phyloP scores from a whole-genome alignment of 805 yeast species.

The Ogataea salicorniae region DNA sequence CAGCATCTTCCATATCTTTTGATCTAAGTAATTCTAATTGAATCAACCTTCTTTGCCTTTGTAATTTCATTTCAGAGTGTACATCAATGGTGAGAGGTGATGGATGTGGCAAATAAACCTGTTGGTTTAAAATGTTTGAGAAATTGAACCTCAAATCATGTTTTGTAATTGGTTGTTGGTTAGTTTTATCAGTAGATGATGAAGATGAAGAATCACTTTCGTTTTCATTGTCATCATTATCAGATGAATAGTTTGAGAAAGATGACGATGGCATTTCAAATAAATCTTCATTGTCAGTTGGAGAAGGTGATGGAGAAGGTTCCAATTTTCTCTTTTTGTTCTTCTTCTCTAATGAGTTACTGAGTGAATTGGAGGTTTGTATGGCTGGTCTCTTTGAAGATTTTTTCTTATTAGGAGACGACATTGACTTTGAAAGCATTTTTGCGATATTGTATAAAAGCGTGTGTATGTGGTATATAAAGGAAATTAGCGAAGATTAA shows the following conservation, averaged over 20 bases:
- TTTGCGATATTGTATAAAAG: not conserved
- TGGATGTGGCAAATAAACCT: constrained; percentile 21
- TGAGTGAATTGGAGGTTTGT: no score
- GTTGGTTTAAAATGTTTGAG: constrained; percentile 23
- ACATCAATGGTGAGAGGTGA: constrained; percentile 21
- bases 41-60: constrained; percentile 26
- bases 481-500: no score
- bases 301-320: not conserved
- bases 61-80: constrained; percentile 27
- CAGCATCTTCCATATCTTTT: constrained; percentile 11
- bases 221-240: constrained; percentile 4
- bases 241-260: not conserved
- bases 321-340: constrained; percentile 4
- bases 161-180: constrained; percentile 11
- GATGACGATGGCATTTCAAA: not conserved
- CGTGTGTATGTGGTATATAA: not conserved
- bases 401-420: not conserved
- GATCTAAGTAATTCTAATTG: constrained; percentile 22
- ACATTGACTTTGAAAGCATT: not conserved
- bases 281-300: not conserved
- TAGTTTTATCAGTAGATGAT: no score
- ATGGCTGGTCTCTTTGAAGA: not conserved
- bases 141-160: constrained; percentile 22
- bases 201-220: constrained; percentile 1
- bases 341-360: not conserved